These are phyloP conservation scores for Niveomyces coronatus DNA, from an alignment of 2,329 filamentous ascomycete genomes.

Conservation along the genomic window DNA sequence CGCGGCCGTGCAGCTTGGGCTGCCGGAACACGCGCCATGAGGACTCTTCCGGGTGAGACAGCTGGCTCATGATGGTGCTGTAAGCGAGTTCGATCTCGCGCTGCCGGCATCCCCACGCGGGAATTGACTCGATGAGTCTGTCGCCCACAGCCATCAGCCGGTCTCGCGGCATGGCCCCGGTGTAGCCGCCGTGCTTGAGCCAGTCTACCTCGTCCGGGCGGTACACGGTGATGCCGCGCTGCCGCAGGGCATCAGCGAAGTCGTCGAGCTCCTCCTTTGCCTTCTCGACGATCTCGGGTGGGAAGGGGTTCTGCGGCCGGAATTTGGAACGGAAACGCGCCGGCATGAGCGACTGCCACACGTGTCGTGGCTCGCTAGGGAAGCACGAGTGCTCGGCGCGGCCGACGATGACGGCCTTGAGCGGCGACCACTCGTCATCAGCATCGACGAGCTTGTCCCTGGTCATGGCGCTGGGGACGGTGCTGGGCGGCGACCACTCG, in stretches of 20 bases:
- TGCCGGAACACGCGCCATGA: slow-evolving; percentile 1
- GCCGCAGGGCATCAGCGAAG: slow-evolving; percentile 15
- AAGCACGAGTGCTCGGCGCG: slow-evolving; percentile 17
- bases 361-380: slow-evolving; percentile 15
- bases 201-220: slow-evolving; percentile 15
- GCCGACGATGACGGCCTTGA: slow-evolving; percentile 18
- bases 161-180: slow-evolving; percentile 24
- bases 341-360: slow-evolving; percentile 16
- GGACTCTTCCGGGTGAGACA: no score
- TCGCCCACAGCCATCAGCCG: slow-evolving; percentile 22
- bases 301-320: slow-evolving; percentile 14
- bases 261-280: slow-evolving; percentile 17
- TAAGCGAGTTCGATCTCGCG: slow-evolving; percentile 16
- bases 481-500: no score
- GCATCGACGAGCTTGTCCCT: slow-evolving; percentile 7
- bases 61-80: slow-evolving; percentile 1
- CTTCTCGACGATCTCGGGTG: slow-evolving; percentile 14
- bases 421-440: slow-evolving; percentile 19
- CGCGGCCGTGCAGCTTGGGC: slow-evolving; percentile 1
- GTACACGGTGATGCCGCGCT: slow-evolving; percentile 16
- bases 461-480: no score
- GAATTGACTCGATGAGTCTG: slow-evolving; percentile 21
- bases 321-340: slow-evolving; percentile 10
- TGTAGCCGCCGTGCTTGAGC: slow-evolving; percentile 20
- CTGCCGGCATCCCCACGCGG: slow-evolving; percentile 19